Percentiles rank a stretch among this genome's conserved stretches.
Evolutionary conservation across 192 early-diverging fungal species (phyloP).

Genomic region (Coemansia sp.): DNA sequence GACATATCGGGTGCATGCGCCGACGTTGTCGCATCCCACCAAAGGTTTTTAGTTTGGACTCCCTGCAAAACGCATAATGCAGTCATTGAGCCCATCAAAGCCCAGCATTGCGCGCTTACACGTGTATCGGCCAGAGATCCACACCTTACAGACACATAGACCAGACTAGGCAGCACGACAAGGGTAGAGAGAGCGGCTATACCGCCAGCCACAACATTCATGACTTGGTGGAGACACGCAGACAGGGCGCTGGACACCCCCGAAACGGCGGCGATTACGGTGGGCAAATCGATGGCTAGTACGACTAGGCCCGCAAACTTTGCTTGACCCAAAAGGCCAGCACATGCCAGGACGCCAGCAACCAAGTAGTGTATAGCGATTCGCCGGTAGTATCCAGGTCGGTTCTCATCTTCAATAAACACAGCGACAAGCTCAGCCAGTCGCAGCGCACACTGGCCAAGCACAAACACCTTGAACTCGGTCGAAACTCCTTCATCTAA

Average conservation of each 20-base stretch:
- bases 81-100: not conserved
- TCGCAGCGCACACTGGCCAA: slow-evolving; percentile 20
- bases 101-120: not conserved
- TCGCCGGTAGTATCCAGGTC: slow-evolving; percentile 1
- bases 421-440: slow-evolving; percentile 5
- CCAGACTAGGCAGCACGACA: not conserved
- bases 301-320: slow-evolving; percentile 11
- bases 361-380: slow-evolving; percentile 7
- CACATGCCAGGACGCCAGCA: not conserved
- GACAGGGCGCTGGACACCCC: not conserved
- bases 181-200: not conserved
- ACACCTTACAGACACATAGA: not conserved
- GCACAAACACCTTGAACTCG: slow-evolving; percentile 14
- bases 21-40: not conserved
- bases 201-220: not conserved
- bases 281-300: slow-evolving; percentile 15
- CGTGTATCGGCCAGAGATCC: not conserved
- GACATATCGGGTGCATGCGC: not conserved
- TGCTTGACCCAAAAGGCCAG: not conserved
- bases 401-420: slow-evolving; percentile 9
- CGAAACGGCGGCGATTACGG: slow-evolving; percentile 2
- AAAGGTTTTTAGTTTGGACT: not conserved
- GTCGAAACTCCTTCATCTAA: not conserved
- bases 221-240: not conserved
- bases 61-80: slow-evolving; percentile 5